These are phyloP conservation scores for Colletotrichum agaves DNA, from an alignment of 2,329 filamentous ascomycete species.

Conservation along the genomic window DNA sequence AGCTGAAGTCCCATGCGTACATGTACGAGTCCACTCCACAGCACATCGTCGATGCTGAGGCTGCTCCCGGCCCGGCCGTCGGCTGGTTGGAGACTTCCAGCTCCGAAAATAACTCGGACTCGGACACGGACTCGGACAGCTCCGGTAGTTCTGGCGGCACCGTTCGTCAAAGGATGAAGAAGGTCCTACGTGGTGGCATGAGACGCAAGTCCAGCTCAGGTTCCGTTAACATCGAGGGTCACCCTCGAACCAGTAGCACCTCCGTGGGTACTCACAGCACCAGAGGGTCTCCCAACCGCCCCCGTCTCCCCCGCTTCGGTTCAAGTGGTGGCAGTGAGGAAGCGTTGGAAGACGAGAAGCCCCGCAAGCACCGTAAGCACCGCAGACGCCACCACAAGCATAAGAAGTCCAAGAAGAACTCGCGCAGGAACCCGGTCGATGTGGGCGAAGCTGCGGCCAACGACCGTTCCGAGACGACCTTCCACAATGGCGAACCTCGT, in stretches of 20 bases:
- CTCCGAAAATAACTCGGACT: constrained; percentile 65
- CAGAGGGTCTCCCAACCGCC: constrained; percentile 52
- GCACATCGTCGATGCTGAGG: constrained; percentile 91
- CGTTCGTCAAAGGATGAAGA: constrained; percentile 79
- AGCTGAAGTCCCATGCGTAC: constrained; percentile 91
- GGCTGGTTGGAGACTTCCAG: constrained; percentile 82
- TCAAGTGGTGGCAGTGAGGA: constrained; percentile 56
- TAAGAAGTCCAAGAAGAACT: constrained; percentile 58
- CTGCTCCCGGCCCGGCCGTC: constrained; percentile 84
- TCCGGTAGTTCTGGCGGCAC: constrained; percentile 67
- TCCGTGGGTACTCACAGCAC: constrained; percentile 54
- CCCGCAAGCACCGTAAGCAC: constrained; percentile 47
- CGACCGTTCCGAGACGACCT: constrained; percentile 42
- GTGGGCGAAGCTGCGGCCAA: constrained; percentile 46
- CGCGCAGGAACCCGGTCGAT: constrained; percentile 48
- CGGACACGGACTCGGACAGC: constrained; percentile 76
- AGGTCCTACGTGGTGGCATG: constrained; percentile 76
- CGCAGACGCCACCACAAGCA: constrained; percentile 52
- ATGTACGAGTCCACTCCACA: constrained; percentile 94
- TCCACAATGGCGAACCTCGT: constrained; percentile 56
- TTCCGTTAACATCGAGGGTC: constrained; percentile 68
- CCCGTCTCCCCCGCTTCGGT: constrained; percentile 49
- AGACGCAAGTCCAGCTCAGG: constrained; percentile 81
- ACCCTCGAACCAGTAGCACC: constrained; percentile 50
- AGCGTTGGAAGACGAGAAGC: constrained; percentile 57